Conservation (phyloP, 2,329 filamentous ascomycete genomes). For the Diaporthe helianthi region DNA sequence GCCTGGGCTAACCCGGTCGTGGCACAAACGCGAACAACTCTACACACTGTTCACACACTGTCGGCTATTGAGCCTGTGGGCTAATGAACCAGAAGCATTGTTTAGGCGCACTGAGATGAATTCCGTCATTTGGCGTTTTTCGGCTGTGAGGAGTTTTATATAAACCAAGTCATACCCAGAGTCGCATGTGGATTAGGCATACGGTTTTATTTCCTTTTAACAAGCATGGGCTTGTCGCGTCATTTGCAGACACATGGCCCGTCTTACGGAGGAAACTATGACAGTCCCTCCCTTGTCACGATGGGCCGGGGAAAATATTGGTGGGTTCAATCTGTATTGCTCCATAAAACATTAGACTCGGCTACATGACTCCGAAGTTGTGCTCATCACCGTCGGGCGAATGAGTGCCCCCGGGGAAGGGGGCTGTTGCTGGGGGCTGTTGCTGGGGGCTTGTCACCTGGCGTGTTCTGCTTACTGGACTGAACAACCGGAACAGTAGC, state of each 20-base stretch:
- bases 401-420: conserved; percentile 9
- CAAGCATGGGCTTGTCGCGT: conserved; percentile 27
- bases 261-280: not conserved
- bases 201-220: conserved; percentile 11
- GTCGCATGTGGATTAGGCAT: conserved; percentile 31
- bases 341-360: conserved; percentile 26
- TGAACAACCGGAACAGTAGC: not conserved
- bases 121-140: conserved; percentile 31
- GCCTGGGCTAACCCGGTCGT: not conserved
- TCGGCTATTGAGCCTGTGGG: conserved; percentile 24
- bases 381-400: conserved; percentile 11
- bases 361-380: conserved; percentile 20
- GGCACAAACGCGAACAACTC: not conserved
- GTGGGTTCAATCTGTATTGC: conserved; percentile 24
- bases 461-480: not conserved
- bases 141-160: conserved; percentile 32
- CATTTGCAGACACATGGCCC: not conserved
- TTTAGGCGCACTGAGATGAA: conserved; percentile 32
- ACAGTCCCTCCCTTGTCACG: not conserved
- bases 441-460: not conserved
- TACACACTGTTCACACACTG: conserved; percentile 7
- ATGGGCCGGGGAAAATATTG: not conserved
- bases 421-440: not conserved
- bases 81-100: conserved; percentile 33
- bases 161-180: conserved; percentile 32